phyloP scores from a whole-genome alignment of 2,329 filamentous ascomycete species.

The Penicillium janthinellum region DNA sequence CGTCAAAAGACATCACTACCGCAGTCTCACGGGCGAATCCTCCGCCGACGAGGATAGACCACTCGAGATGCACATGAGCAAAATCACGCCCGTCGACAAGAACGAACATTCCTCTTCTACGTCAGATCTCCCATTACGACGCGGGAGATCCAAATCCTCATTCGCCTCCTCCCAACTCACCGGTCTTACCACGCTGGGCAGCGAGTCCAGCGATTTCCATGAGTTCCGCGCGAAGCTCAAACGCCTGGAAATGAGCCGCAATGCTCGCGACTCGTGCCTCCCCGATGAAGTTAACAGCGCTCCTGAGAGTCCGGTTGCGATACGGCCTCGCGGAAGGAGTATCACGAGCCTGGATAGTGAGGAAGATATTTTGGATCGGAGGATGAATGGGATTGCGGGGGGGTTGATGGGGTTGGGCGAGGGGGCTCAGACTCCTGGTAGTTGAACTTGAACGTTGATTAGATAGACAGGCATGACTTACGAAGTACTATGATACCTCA shows the following conservation, averaged over 20 bases:
- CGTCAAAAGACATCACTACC: constrained; percentile 42
- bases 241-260: constrained; percentile 17
- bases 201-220: constrained; percentile 11
- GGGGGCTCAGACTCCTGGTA: constrained; percentile 34
- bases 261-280: constrained; percentile 13
- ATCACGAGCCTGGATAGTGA: constrained; percentile 57
- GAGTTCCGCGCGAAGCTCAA: constrained; percentile 27
- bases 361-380: constrained; percentile 58
- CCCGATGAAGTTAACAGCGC: constrained; percentile 24
- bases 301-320: constrained; percentile 21
- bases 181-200: constrained; percentile 14
- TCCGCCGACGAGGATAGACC: constrained; percentile 79
- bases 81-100: constrained; percentile 32
- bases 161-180: constrained; percentile 20
- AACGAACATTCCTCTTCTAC: constrained; percentile 13
- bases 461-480: constrained; percentile 15
- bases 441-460: constrained; percentile 29
- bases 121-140: constrained; percentile 10
- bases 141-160: constrained; percentile 21
- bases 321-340: constrained; percentile 44
- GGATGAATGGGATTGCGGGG: constrained; percentile 58
- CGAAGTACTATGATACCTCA: constrained; percentile 2
- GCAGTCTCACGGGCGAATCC: constrained; percentile 56
- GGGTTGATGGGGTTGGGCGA: constrained; percentile 53
- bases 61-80: constrained; percentile 73